A percentile compares a stretch with the other conserved stretches of the same genome.
phyloP scores from a whole-genome alignment of 2,329 filamentous ascomycete genomes.

The Aulographum hederae region DNA sequence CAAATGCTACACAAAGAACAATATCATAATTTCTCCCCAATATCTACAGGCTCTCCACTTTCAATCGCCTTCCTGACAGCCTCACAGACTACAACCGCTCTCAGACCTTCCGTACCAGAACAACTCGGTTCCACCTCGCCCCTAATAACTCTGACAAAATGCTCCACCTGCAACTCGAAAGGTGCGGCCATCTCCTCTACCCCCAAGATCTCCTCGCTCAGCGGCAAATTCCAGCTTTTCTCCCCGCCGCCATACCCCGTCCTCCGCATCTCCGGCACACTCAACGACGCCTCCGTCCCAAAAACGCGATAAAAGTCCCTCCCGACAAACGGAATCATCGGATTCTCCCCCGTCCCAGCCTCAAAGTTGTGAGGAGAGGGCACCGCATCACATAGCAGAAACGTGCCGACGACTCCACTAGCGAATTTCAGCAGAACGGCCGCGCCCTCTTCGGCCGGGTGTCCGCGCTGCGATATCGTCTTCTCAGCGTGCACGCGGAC shows the following conservation, averaged over 20 bases:
- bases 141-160: constrained; percentile 31
- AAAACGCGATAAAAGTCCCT: constrained; percentile 37
- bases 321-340: constrained; percentile 25
- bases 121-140: constrained; percentile 27
- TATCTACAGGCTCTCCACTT: constrained; percentile 16
- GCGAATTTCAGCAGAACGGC: constrained; percentile 34
- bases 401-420: constrained; percentile 37
- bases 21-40: background rate
- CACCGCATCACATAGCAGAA: constrained; percentile 34
- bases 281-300: constrained; percentile 30
- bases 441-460: constrained; percentile 36
- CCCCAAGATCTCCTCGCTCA: constrained; percentile 16
- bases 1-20: no score
- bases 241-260: constrained; percentile 24
- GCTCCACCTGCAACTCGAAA: constrained; percentile 33
- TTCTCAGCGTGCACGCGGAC: constrained; percentile 31
- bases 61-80: constrained; percentile 29
- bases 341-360: constrained; percentile 39
- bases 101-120: constrained; percentile 28
- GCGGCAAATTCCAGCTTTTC: constrained; percentile 24
- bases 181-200: constrained; percentile 19
- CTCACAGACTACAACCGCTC: constrained; percentile 33
- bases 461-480: constrained; percentile 23
- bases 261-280: constrained; percentile 33
- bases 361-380: constrained; percentile 37